These are phyloP conservation scores for Kuraishia ogatae DNA, from an alignment of 805 yeast genomes.

Conservation along the genomic window DNA sequence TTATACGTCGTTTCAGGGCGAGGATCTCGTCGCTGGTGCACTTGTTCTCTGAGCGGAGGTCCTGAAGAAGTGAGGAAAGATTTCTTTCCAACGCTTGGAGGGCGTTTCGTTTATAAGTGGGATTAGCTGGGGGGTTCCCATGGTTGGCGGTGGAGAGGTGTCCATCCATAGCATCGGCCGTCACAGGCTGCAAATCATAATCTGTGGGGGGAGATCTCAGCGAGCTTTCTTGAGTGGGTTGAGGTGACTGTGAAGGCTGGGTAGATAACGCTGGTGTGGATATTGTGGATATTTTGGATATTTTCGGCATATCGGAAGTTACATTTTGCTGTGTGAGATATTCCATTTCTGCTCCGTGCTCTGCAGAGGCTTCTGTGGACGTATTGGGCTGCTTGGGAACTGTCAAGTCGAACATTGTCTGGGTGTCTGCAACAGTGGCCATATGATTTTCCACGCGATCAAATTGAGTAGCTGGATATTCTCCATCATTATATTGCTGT, in stretches of 20 bases:
- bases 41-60: background rate
- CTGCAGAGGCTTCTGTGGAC: too few relatives aligned
- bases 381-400: too few relatives aligned
- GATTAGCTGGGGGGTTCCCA: background rate
- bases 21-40: background rate
- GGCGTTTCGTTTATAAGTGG: background rate
- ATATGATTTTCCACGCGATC: too few relatives aligned
- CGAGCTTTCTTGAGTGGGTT: background rate
- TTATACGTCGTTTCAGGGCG: background rate
- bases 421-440: too few relatives aligned
- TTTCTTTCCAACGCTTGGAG: background rate
- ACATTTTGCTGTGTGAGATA: too few relatives aligned
- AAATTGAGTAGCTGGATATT: too few relatives aligned
- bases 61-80: background rate
- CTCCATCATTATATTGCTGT: too few relatives aligned
- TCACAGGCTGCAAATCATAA: too few relatives aligned
- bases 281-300: too few relatives aligned
- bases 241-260: background rate
- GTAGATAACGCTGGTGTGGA: background rate
- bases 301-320: too few relatives aligned
- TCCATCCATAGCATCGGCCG: background rate
- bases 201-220: background rate
- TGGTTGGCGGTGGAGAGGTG: background rate
- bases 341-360: too few relatives aligned
- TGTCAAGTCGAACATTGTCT: too few relatives aligned